Percentiles rank a stretch among this genome's conserved stretches.
These are phyloP conservation scores for Stenocarpella maydis DNA, from an alignment of 2,329 filamentous ascomycete genomes.

Conservation along the genomic window DNA sequence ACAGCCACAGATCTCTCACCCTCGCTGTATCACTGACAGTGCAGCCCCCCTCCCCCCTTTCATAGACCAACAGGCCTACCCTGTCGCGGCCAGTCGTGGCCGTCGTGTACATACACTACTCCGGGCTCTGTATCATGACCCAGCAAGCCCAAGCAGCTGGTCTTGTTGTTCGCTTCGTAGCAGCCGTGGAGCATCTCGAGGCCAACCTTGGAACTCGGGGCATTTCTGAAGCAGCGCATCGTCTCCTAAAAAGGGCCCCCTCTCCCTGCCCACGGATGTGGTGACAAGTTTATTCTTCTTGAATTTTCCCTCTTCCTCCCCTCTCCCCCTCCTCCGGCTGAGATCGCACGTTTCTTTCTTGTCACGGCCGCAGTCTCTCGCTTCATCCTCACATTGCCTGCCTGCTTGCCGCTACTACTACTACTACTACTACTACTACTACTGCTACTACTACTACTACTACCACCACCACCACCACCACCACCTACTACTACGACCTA, in stretches of 20 bases:
- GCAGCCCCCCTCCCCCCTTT: constrained; percentile 45
- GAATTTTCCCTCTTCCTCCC: constrained; percentile 2
- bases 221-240: constrained; percentile 30
- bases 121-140: constrained; percentile 33
- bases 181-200: constrained; percentile 33
- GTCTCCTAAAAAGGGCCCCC: constrained; percentile 31
- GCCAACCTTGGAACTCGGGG: constrained; percentile 29
- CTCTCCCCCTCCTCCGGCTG: background rate
- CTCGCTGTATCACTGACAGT: constrained; percentile 49
- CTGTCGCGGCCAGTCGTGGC: constrained; percentile 30
- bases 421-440: background rate
- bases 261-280: constrained; percentile 30
- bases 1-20: constrained; percentile 51
- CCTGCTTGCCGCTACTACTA: background rate
- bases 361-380: constrained; percentile 23
- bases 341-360: constrained; percentile 18
- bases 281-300: background rate
- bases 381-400: constrained; percentile 17
- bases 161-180: constrained; percentile 34
- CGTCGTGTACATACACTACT: too few relatives aligned
- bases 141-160: constrained; percentile 27
- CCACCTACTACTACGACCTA: too few relatives aligned
- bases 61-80: constrained; percentile 42
- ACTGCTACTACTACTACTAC: background rate
- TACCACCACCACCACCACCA: too few relatives aligned